Conservation (phyloP, 805 yeast species). For the Spathaspora boniae region DNA sequence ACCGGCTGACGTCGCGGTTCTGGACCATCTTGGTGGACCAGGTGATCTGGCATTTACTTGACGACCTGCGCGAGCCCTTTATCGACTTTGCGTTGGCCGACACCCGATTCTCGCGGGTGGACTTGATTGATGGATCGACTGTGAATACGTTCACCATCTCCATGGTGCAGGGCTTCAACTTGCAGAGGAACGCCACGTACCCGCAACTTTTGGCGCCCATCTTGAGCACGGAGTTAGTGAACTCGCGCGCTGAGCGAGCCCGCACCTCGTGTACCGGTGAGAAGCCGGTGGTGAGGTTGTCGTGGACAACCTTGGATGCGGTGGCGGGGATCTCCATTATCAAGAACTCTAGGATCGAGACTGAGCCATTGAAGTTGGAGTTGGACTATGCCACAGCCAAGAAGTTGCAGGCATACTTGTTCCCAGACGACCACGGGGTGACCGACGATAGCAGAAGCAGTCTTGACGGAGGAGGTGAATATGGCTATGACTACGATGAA, state of each 20-base stretch:
- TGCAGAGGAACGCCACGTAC: constrained; percentile 53
- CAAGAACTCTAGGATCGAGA: constrained; percentile 53
- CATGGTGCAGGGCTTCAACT: constrained; percentile 66
- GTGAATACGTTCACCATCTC: constrained; percentile 56
- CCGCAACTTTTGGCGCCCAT: constrained; percentile 67
- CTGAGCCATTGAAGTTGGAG: constrained; percentile 68
- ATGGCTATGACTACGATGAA: constrained; percentile 5
- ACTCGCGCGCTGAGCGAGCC: constrained; percentile 7
- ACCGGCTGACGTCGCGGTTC: constrained; percentile 17
- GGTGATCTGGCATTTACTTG: constrained; percentile 66
- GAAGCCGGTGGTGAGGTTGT: constrained; percentile 25
- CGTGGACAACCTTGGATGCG: constrained; percentile 80
- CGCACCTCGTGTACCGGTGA: constrained; percentile 7
- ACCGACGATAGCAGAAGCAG: too few relatives aligned
- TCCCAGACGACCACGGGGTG: constrained; percentile 57
- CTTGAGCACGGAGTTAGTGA: constrained; percentile 14
- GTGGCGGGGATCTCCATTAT: constrained; percentile 90
- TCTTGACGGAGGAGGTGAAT: constrained; percentile 7
- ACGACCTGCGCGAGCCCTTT: constrained; percentile 57
- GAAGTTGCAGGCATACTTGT: constrained; percentile 61
- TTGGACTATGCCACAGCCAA: constrained; percentile 70
- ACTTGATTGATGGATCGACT: constrained; percentile 64
- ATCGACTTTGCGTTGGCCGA: constrained; percentile 65
- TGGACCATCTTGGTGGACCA: constrained; percentile 52
- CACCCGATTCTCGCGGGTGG: constrained; percentile 58